These are phyloP conservation scores for Pleurotus eryngii DNA, from an alignment of 768 basidiomycete genomes.

Conservation along the genomic window DNA sequence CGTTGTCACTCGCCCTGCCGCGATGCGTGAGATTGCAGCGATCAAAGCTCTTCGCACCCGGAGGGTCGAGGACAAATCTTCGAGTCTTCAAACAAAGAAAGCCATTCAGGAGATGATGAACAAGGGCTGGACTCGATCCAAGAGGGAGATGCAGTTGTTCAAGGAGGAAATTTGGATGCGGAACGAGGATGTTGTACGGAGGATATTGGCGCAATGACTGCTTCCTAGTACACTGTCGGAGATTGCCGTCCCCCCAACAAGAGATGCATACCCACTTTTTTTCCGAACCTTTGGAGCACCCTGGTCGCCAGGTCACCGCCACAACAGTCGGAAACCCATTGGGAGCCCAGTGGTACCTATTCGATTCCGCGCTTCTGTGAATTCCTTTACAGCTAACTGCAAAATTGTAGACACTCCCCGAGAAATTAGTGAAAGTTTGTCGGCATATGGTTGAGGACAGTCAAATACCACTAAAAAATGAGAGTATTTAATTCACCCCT, in stretches of 20 bases:
- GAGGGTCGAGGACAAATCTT: constrained; percentile 9
- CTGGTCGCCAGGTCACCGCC: not conserved
- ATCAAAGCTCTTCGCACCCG: constrained; percentile 33
- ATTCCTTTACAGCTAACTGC: too few species aligned
- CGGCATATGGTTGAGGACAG: too few species aligned
- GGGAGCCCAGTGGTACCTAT: too few species aligned
- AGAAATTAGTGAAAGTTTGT: too few species aligned
- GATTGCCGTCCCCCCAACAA: not conserved
- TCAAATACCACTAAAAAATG: too few species aligned
- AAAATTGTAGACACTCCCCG: too few species aligned
- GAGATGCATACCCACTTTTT: too few species aligned
- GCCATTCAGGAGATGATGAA: constrained; percentile 26
- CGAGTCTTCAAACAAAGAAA: constrained; percentile 8
- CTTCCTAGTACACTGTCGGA: not conserved
- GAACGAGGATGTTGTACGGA: constrained; percentile 27
- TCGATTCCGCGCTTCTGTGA: too few species aligned
- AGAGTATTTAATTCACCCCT: too few species aligned
- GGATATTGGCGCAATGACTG: constrained; percentile 23
- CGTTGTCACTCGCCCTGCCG: constrained; percentile 35
- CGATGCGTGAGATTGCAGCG: constrained; percentile 35
- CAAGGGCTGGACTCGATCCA: constrained; percentile 27
- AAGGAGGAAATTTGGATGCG: constrained; percentile 27
- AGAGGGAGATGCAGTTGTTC: constrained; percentile 21
- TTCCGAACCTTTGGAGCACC: not conserved
- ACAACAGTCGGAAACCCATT: too few species aligned